These are phyloP conservation scores for Saksenaea vasiformis DNA, from an alignment of 371 early-diverging fungal genomes.

Conservation along the genomic window DNA sequence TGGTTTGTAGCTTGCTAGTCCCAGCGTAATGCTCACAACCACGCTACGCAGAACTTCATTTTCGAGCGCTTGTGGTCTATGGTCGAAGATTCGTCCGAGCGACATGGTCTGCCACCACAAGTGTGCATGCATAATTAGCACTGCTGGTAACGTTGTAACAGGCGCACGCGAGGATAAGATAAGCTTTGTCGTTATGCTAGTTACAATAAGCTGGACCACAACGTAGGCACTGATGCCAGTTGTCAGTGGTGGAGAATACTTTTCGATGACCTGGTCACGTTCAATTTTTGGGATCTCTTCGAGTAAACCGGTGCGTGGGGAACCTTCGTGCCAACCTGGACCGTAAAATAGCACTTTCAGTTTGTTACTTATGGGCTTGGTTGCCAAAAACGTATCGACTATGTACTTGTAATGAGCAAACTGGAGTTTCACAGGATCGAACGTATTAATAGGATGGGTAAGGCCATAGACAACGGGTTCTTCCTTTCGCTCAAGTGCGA, in stretches of 20 bases:
- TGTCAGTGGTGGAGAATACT: constrained; percentile 46
- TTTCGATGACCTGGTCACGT: constrained; percentile 37
- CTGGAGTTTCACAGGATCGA: constrained; percentile 54
- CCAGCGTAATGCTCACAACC: background rate
- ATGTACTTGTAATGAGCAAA: constrained; percentile 49
- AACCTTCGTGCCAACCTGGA: constrained; percentile 57
- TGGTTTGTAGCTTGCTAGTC: background rate
- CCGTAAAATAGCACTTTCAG: constrained; percentile 58
- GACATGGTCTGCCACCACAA: background rate
- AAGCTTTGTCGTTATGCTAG: background rate
- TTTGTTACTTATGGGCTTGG: constrained; percentile 21
- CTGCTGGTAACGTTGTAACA: background rate
- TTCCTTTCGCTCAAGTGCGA: constrained; percentile 41
- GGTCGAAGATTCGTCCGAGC: background rate
- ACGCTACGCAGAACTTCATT: background rate
- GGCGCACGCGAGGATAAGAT: background rate
- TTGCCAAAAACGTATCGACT: constrained; percentile 25
- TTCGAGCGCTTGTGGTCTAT: background rate
- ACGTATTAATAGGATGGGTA: constrained; percentile 58
- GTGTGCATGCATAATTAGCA: background rate
- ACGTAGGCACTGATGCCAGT: constrained; percentile 39
- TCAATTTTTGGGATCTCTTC: constrained; percentile 47
- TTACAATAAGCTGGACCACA: constrained; percentile 28
- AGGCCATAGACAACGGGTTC: constrained; percentile 57
- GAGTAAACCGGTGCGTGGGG: constrained; percentile 43